A percentile compares a stretch with the other conserved stretches of the same genome.
Evolutionary conservation across 1,284 basidiomycete species (phyloP).

Genomic region (Apiotrichum laibachii): DNA sequence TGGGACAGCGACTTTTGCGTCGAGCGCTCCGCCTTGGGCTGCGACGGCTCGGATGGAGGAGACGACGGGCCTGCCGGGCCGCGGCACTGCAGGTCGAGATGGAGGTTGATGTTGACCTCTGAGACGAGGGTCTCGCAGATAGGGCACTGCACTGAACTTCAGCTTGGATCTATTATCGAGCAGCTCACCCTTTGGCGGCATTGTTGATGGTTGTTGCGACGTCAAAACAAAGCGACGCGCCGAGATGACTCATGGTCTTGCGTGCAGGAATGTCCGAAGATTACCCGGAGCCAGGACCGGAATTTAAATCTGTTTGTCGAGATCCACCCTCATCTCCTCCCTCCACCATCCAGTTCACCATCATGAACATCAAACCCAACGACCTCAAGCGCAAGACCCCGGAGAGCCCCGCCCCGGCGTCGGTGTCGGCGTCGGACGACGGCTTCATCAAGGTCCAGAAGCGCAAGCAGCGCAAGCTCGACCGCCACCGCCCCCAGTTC

Average conservation of each 20-base stretch:
- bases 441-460: constrained; percentile 71
- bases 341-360: neutral
- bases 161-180: neutral
- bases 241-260: neutral
- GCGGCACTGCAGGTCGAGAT: constrained; percentile 47
- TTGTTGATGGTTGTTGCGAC: neutral
- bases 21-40: neutral
- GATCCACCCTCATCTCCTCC: neutral
- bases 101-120: constrained; percentile 47
- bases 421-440: constrained; percentile 23
- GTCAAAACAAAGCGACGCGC: neutral
- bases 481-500: constrained; percentile 66
- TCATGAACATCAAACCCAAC: neutral
- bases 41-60: neutral
- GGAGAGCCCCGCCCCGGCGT: neutral
- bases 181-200: neutral
- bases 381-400: constrained; percentile 7
- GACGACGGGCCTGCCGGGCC: constrained; percentile 21
- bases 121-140: constrained; percentile 42
- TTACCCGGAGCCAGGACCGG: no score
- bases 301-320: neutral
- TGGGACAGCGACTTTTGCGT: neutral
- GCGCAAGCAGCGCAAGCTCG: constrained; percentile 70
- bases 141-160: constrained; percentile 37
- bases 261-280: no score